These are phyloP conservation scores for Cystobasidium sp. DNA, from an alignment of 1,284 basidiomycete species.

Conservation along the genomic window DNA sequence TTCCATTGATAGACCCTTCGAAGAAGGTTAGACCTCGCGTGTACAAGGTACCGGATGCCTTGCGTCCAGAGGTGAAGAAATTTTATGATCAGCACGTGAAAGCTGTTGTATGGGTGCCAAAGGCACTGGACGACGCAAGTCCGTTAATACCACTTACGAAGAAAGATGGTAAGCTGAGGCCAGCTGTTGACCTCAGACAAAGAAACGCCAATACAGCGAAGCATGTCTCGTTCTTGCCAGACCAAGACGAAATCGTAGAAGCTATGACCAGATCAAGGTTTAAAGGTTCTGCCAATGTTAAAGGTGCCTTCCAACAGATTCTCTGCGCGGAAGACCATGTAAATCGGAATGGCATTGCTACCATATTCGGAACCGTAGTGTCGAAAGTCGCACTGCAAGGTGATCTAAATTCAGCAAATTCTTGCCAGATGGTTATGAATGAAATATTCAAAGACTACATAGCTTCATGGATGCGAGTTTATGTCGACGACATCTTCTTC, in stretches of 20 bases:
- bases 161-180: conserved; percentile 9
- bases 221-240: too few species aligned
- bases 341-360: not conserved
- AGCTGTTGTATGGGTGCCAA: not conserved
- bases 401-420: not conserved
- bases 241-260: too few species aligned
- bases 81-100: conserved; percentile 6
- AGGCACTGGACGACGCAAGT: too few species aligned
- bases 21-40: not conserved
- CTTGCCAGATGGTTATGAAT: conserved; percentile 5
- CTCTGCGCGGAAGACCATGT: not conserved
- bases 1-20: not conserved
- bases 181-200: not conserved
- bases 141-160: not conserved
- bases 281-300: too few species aligned
- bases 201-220: conserved; percentile 1
- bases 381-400: conserved; percentile 8
- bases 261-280: too few species aligned
- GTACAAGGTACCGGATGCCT: not conserved
- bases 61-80: not conserved
- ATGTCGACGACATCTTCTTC: conserved; percentile 1
- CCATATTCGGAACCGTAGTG: conserved; percentile 10
- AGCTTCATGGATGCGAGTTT: not conserved
- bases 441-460: conserved; percentile 6
- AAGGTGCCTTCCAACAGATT: not conserved